phyloP scores from a whole-genome alignment of 1,284 basidiomycete species.

The Ustilago esculenta region DNA sequence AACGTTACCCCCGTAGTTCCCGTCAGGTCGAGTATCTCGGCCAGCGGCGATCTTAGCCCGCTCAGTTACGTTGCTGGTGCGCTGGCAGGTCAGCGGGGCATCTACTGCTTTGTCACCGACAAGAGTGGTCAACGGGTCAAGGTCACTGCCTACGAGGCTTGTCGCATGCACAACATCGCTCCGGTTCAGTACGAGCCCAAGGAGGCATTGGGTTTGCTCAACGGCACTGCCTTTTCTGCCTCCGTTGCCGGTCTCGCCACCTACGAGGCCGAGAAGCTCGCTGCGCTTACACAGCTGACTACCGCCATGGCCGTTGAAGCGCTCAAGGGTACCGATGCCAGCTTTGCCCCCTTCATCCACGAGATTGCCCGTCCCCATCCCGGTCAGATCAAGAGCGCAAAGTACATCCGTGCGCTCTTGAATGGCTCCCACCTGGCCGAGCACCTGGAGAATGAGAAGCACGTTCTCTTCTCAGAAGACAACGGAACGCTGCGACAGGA shows the following conservation, averaged over 20 bases:
- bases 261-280: slow-evolving; percentile 78
- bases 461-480: slow-evolving; percentile 75
- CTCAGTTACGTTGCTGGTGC: slow-evolving; percentile 75
- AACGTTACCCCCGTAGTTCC: slow-evolving; percentile 84
- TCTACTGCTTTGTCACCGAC: slow-evolving; percentile 48
- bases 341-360: slow-evolving; percentile 75
- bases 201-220: slow-evolving; percentile 74
- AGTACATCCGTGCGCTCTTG: slow-evolving; percentile 68
- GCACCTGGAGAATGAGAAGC: slow-evolving; percentile 74
- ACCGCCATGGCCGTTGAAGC: slow-evolving; percentile 86
- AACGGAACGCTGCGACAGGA: slow-evolving; percentile 78
- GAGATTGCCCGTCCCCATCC: slow-evolving; percentile 82
- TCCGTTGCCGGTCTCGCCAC: slow-evolving; percentile 71
- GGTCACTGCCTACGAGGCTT: slow-evolving; percentile 41
- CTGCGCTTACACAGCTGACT: slow-evolving; percentile 77
- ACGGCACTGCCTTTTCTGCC: slow-evolving; percentile 83
- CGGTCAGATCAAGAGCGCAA: slow-evolving; percentile 73
- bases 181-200: slow-evolving; percentile 80
- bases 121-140: slow-evolving; percentile 36
- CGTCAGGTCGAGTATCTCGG: slow-evolving; percentile 82
- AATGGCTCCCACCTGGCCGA: slow-evolving; percentile 77
- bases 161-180: slow-evolving; percentile 72
- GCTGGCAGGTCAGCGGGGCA: slow-evolving; percentile 52
- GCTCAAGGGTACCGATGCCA: slow-evolving; percentile 52
- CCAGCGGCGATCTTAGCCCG: slow-evolving; percentile 73